Base-by-base conservation (phyloP, 164 flowering plant genomes). In the Chimonanthus salicifolius region DNA sequence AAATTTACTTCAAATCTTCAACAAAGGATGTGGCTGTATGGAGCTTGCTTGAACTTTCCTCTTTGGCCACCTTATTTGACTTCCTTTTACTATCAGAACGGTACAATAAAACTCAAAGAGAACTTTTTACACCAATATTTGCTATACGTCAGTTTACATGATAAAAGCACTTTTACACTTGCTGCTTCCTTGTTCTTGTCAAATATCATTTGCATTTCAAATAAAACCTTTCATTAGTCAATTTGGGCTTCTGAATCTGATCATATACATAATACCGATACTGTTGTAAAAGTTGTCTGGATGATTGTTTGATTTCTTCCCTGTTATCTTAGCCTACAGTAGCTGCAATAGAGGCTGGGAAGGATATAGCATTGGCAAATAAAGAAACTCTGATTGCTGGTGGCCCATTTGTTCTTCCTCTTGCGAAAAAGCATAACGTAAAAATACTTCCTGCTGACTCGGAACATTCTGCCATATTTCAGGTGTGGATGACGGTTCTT, bases 391-490 rank as follows among this genome's bases (percentile, higher is more conserved):
- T 95, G 49, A 95, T 95, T 82, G 98, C 98, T 43, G 99, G 99
- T 47, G 99, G 98, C 64, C 98, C 99, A 44, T 95, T 95, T 83
- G 98, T 95, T 33, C 98, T 95, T 76, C 98, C 98, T 74, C 97
- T 95, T 72, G 99, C 99, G 6, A 88, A 85, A 62, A 92, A 92
- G 83, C 93, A 93, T 76, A 92, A 91, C 4, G 90, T 95, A 13
- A 95, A 95, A 81, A 95, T 95, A 77, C 98, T 95, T 79, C 99
- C 99, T 49, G 99, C 99, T 54, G 98, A 95, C 83, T 95, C 98
- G n/a, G 99, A 95, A 80, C 99, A 95, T 81, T 95, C 98, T 72
- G 99, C 99, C 44, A 93, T 95, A 79, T 95, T 95, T 75, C 99
- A 95, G 98, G 99, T 93, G 75, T 6, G 48, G 54, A 74, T 33